These are phyloP conservation scores for Dictyostelium purpureum DNA, from an alignment of 78 protist genomes.

Conservation along the genomic window DNA sequence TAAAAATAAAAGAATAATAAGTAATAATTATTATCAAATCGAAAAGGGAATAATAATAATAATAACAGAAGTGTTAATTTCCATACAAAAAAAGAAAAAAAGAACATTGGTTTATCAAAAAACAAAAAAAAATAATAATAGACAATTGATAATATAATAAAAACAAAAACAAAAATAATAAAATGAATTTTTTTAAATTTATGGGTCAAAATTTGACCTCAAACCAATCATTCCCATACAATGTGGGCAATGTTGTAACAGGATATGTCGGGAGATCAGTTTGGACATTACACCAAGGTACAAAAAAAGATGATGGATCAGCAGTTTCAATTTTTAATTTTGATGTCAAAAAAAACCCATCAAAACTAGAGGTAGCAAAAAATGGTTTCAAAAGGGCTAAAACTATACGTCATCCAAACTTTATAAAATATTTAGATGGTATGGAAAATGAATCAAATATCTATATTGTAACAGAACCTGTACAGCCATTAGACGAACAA, in stretches of 20 bases:
- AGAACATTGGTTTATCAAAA: no score
- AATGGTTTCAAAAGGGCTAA: slow-evolving; percentile 59
- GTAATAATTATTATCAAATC: no score
- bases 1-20: no score
- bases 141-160: no score
- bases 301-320: slow-evolving; percentile 68
- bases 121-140: no score
- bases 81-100: no score
- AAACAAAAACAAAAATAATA: no score
- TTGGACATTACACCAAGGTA: slow-evolving; percentile 65
- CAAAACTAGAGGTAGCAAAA: slow-evolving; percentile 40
- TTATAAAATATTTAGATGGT: slow-evolving; percentile 77
- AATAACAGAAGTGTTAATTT: no score
- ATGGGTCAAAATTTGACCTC: slow-evolving; percentile 42
- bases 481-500: slow-evolving; percentile 60
- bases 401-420: slow-evolving; percentile 75
- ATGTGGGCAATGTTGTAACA: slow-evolving; percentile 15
- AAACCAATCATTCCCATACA: slow-evolving; percentile 29
- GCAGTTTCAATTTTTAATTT: slow-evolving; percentile 58
- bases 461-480: slow-evolving; percentile 76
- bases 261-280: slow-evolving; percentile 37
- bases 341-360: slow-evolving; percentile 65
- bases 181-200: neutral
- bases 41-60: no score
- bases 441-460: slow-evolving; percentile 47